A percentile compares a stretch with the other conserved stretches of the same genome.
These are phyloP conservation scores for Colletotrichum gigasporum DNA, from an alignment of 2,329 filamentous ascomycete species.

Conservation along the genomic window DNA sequence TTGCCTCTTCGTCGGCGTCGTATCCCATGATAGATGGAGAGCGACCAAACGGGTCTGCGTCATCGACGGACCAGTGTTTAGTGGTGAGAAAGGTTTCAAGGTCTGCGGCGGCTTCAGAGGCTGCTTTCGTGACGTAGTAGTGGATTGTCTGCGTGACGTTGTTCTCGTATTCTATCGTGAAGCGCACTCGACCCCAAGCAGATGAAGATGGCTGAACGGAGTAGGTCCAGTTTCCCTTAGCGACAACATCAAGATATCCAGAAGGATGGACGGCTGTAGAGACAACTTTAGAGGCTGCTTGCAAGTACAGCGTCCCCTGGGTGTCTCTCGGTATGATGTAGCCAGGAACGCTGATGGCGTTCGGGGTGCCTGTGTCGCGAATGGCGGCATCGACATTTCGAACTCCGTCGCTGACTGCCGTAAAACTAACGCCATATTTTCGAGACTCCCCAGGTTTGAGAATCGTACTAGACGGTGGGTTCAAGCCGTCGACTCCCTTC, in stretches of 20 bases:
- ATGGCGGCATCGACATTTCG: slow-evolving; percentile 58
- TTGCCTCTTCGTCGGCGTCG: slow-evolving; percentile 55
- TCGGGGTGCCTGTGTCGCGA: slow-evolving; percentile 51
- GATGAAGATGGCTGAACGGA: slow-evolving; percentile 50
- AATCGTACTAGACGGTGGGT: slow-evolving; percentile 65
- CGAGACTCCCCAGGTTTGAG: slow-evolving; percentile 54
- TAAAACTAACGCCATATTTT: slow-evolving; percentile 62
- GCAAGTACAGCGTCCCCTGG: slow-evolving; percentile 54
- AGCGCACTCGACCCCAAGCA: slow-evolving; percentile 58
- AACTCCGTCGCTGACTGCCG: slow-evolving; percentile 52
- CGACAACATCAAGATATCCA: slow-evolving; percentile 45
- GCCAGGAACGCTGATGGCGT: slow-evolving; percentile 62
- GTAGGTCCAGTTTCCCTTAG: slow-evolving; percentile 39
- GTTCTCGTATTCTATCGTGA: slow-evolving; percentile 58
- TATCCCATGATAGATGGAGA: slow-evolving; percentile 65
- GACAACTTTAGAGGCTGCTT: slow-evolving; percentile 47
- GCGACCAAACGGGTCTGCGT: slow-evolving; percentile 62
- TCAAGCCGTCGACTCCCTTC: slow-evolving; percentile 59
- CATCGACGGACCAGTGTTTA: slow-evolving; percentile 59
- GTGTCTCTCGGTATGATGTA: slow-evolving; percentile 61
- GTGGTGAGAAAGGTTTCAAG: slow-evolving; percentile 63
- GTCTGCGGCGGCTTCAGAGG: slow-evolving; percentile 51
- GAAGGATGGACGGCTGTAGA: slow-evolving; percentile 49
- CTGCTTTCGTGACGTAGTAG: slow-evolving; percentile 62
- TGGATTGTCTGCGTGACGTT: slow-evolving; percentile 61